A percentile compares a stretch with the other conserved stretches of the same genome.
phyloP scores from a whole-genome alignment of 2,329 filamentous ascomycete species.

The Talaromyces piceae region DNA sequence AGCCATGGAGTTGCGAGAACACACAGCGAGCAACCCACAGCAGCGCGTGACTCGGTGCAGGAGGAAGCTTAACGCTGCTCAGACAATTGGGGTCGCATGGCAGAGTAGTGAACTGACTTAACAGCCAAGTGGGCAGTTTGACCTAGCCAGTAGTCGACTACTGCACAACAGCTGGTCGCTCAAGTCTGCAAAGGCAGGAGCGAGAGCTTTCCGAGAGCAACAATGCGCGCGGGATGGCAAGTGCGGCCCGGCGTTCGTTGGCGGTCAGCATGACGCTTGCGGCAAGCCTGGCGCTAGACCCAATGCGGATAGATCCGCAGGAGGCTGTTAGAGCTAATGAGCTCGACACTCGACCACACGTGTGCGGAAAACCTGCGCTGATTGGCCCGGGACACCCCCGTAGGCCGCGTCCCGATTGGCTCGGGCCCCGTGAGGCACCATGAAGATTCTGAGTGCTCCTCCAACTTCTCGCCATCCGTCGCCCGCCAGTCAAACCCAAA shows the following conservation, averaged over 20 bases:
- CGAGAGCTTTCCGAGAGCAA: background rate
- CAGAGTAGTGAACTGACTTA: background rate
- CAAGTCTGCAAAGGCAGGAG: too few relatives aligned
- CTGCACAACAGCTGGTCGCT: too few relatives aligned
- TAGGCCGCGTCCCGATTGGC: too few relatives aligned
- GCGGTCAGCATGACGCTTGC: background rate
- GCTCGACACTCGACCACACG: background rate
- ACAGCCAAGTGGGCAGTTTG: too few relatives aligned
- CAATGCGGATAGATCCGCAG: background rate
- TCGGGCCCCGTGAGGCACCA: background rate
- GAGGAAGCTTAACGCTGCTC: background rate
- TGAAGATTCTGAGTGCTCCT: too few relatives aligned
- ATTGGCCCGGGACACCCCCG: background rate
- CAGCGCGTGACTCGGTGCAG: too few relatives aligned
- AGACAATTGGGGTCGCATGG: background rate
- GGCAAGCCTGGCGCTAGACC: background rate
- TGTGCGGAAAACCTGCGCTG: background rate
- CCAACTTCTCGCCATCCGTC: too few relatives aligned
- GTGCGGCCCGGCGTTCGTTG: background rate
- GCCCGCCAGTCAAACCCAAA: too few relatives aligned
- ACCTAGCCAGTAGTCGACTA: too few relatives aligned
- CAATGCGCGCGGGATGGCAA: too few relatives aligned
- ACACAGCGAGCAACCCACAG: background rate
- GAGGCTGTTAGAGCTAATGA: background rate
- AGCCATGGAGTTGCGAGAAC: background rate